These are phyloP conservation scores for Amanita exitialis DNA, from an alignment of 768 basidiomycete genomes.

Conservation along the genomic window DNA sequence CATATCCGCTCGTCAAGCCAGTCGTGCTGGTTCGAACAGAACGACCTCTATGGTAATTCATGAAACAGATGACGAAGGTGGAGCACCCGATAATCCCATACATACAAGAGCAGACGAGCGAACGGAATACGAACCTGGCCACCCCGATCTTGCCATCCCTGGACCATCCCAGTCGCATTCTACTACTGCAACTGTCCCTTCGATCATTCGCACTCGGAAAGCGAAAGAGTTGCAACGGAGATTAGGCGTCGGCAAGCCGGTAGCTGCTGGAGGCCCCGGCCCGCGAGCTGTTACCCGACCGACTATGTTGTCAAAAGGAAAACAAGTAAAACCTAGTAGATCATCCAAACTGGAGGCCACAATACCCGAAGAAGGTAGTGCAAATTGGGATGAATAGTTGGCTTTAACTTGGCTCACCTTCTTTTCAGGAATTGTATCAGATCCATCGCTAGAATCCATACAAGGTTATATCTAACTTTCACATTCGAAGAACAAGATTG, in stretches of 20 bases:
- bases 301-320: slow-evolving; percentile 35
- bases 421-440: slow-evolving; percentile 14
- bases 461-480: not conserved
- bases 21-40: slow-evolving; percentile 29
- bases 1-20: slow-evolving; percentile 22
- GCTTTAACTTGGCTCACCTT: not conserved
- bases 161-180: slow-evolving; percentile 10
- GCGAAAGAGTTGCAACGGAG: slow-evolving; percentile 62
- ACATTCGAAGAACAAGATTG: not conserved
- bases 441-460: slow-evolving; percentile 4
- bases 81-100: slow-evolving; percentile 13
- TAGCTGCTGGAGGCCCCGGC: slow-evolving; percentile 54
- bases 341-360: slow-evolving; percentile 43
- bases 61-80: slow-evolving; percentile 35
- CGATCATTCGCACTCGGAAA: slow-evolving; percentile 46
- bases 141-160: not conserved
- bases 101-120: not conserved
- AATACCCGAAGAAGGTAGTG: slow-evolving; percentile 26
- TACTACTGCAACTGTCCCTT: slow-evolving; percentile 17
- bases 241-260: slow-evolving; percentile 66
- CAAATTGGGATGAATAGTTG: slow-evolving; percentile 27
- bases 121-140: not conserved
- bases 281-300: slow-evolving; percentile 58
- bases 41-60: slow-evolving; percentile 38
- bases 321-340: slow-evolving; percentile 40